Base-by-base conservation (phyloP, 177 flowering plant species). In the Telopea speciosissima region DNA sequence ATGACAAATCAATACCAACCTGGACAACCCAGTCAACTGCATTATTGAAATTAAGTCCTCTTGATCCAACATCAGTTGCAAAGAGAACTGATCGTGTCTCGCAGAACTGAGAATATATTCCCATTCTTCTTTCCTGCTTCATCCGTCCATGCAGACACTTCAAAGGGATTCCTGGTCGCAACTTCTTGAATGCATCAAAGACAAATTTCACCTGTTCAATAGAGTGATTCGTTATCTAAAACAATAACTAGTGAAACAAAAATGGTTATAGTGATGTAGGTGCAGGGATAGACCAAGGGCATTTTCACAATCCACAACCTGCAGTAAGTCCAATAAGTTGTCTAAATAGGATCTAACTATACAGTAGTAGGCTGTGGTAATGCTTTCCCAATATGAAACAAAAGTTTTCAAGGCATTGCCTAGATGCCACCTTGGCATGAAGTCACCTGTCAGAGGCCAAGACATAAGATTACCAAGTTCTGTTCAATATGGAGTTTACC, bases 11-110 rank as follows among this genome's bases (percentile, higher is more conserved):
- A 77, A n/a, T 28, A 45, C 67, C 70, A 54, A 96, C 99, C 97
- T 96, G 99, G 28, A 96, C 96, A 77, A 96, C 98, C 99, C 97
- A 96, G 77, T 96, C 95, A 77, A 93, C 96, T 33, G 85, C 87
- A 82, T 89, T 85, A 22, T 88, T 82, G 65, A 96, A 91, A 83
- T 96, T 97, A 75, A 96, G 96, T 24, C 99, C 98, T 81, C 99
- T 90, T 31, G 99, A 78, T 25, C 89, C 87, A 28, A 96, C 95
- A 81, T 96, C 99, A 58, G 99, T 96, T 56, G 87, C 79, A 72
- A 96, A 91, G 19, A 93, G 88, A 72, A 96, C 90, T 5, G 95
- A 85, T 1, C 80, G 86, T 58, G 73, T 59, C 80, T 90, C 93
- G 77, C 90, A 83, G 67, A 93, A 93, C 79, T 89, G 82, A 1